Percentiles rank a stretch among this genome's conserved stretches.
Evolutionary conservation across 192 early-diverging fungal species (phyloP).

Genomic region (Entomortierella beljakovae): DNA sequence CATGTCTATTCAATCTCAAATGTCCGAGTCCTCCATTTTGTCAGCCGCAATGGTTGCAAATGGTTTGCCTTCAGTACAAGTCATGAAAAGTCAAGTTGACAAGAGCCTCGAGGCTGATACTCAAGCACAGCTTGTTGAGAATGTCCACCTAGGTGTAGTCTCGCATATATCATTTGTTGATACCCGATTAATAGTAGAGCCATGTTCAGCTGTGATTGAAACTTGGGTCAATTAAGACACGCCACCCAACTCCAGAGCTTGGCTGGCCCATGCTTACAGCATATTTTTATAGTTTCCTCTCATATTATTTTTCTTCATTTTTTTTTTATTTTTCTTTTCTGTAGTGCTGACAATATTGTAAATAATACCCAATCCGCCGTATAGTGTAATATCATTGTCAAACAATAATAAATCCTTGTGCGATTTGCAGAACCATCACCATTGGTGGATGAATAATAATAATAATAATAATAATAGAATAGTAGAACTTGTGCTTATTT

Average conservation of each 20-base stretch:
- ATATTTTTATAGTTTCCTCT: too few relatives aligned
- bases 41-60: slow-evolving; percentile 37
- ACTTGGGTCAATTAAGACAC: slow-evolving; percentile 34
- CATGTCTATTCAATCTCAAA: slow-evolving; percentile 43
- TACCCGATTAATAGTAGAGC: slow-evolving; percentile 26
- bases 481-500: too few relatives aligned
- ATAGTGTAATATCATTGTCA: too few relatives aligned
- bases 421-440: too few relatives aligned
- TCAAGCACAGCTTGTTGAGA: slow-evolving; percentile 32
- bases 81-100: slow-evolving; percentile 46
- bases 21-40: slow-evolving; percentile 31
- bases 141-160: slow-evolving; percentile 28
- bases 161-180: slow-evolving; percentile 25
- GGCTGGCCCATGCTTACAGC: neutral
- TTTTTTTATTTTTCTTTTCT: too few relatives aligned
- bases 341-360: too few relatives aligned
- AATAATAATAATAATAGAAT: too few relatives aligned
- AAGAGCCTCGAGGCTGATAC: slow-evolving; percentile 27
- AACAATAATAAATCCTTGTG: too few relatives aligned
- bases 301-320: neutral
- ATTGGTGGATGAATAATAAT: too few relatives aligned
- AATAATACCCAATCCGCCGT: too few relatives aligned
- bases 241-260: neutral
- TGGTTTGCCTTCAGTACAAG: slow-evolving; percentile 34
- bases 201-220: slow-evolving; percentile 42